These are phyloP conservation scores for Silybum marianum DNA, from an alignment of 129 eudicot genomes.

Conservation along the genomic window DNA sequence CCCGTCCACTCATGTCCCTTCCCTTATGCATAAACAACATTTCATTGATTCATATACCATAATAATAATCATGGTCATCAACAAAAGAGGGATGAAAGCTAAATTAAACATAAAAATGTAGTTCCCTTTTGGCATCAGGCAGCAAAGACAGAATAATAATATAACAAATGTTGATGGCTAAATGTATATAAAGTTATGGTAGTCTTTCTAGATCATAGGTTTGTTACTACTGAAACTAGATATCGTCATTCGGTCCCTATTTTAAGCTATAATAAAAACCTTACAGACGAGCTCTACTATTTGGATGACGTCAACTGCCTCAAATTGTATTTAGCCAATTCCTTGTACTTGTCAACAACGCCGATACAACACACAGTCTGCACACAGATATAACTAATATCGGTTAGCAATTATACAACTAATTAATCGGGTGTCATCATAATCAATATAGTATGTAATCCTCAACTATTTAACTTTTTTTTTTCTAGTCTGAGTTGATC, in stretches of 20 bases:
- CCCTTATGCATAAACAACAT: background rate
- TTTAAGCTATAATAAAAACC: background rate
- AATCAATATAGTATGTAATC: background rate
- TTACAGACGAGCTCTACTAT: conserved; percentile 10
- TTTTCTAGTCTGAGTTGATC: background rate
- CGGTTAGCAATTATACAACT: background rate
- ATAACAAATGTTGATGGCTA: background rate
- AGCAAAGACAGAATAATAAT: background rate
- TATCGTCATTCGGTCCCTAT: background rate
- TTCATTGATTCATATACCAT: background rate
- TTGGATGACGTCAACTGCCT: conserved; percentile 74
- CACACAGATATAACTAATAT: background rate
- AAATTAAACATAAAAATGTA: background rate
- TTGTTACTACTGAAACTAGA: background rate
- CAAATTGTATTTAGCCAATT: conserved; percentile 87
- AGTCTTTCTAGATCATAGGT: background rate
- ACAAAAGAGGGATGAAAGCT: background rate
- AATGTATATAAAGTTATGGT: background rate
- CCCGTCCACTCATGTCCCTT: background rate
- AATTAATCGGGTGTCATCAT: background rate
- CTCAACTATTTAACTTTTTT: background rate
- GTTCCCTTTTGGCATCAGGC: background rate
- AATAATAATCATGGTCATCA: background rate
- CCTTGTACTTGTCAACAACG: conserved; percentile 97
- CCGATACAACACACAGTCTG: conserved; percentile 97